Percentiles rank a stretch among this genome's conserved stretches.
These are phyloP conservation scores for Aechmea fasciata DNA, from an alignment of 176 grass and related monocot species.

Conservation along the genomic window DNA sequence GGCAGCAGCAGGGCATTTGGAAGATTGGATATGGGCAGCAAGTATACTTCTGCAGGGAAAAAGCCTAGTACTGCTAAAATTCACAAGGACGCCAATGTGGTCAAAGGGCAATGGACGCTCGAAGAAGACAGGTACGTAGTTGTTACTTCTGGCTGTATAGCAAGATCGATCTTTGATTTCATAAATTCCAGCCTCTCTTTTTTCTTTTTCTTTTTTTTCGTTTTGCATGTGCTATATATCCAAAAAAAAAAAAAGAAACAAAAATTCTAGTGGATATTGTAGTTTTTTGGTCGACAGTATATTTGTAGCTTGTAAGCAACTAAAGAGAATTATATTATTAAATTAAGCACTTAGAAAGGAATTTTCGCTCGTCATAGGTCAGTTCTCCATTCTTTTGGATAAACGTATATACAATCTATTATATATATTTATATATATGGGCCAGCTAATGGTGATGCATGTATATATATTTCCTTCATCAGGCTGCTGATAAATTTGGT, in stretches of 20 bases:
- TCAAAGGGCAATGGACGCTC: slow-evolving; percentile 89
- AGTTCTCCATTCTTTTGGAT: too few relatives aligned
- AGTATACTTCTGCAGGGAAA: slow-evolving; percentile 3
- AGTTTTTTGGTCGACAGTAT: too few relatives aligned
- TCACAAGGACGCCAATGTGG: slow-evolving; percentile 52
- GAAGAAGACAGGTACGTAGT: slow-evolving; percentile 75
- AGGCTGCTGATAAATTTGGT: slow-evolving; percentile 72
- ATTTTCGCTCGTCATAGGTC: too few relatives aligned
- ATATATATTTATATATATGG: background rate
- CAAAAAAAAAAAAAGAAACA: background rate
- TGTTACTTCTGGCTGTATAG: too few relatives aligned
- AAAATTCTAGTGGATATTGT: too few relatives aligned
- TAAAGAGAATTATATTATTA: too few relatives aligned
- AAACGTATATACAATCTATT: background rate
- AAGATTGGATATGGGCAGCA: slow-evolving; percentile 14
- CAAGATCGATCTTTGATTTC: too few relatives aligned
- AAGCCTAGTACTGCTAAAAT: slow-evolving; percentile 6
- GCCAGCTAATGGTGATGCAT: background rate
- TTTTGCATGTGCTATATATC: slow-evolving; percentile 6
- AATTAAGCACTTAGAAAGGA: too few relatives aligned
- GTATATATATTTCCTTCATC: slow-evolving; percentile 4
- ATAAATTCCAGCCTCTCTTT: background rate
- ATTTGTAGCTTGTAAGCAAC: too few relatives aligned
- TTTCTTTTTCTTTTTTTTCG: slow-evolving; percentile 10
- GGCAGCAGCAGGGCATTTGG: slow-evolving; percentile 15